These are phyloP conservation scores for Xylogone sp. DNA, from an alignment of 2,329 filamentous ascomycete genomes.

Conservation along the genomic window DNA sequence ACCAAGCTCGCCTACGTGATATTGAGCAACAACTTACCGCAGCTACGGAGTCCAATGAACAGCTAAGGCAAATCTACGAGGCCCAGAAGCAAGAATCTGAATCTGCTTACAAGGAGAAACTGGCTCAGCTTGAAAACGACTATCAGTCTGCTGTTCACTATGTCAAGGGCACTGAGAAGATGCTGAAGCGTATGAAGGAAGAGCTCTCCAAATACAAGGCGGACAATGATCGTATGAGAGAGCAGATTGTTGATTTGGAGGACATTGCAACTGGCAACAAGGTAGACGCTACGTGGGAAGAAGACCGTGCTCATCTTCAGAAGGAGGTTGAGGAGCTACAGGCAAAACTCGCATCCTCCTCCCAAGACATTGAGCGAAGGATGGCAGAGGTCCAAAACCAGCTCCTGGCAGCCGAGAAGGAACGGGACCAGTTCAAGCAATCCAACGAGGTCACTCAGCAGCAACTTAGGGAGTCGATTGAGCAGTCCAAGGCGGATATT, in stretches of 20 bases:
- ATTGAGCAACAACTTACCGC: conserved; percentile 83
- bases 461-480: conserved; percentile 52
- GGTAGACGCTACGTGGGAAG: conserved; percentile 64
- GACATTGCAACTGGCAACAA: conserved; percentile 44
- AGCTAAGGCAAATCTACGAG: conserved; percentile 75
- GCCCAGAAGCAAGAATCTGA: conserved; percentile 83
- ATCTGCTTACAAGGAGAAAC: conserved; percentile 83
- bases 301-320: conserved; percentile 65
- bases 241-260: conserved; percentile 69
- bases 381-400: conserved; percentile 67
- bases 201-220: conserved; percentile 90
- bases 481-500: conserved; percentile 63
- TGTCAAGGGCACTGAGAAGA: conserved; percentile 97
- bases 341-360: conserved; percentile 61
- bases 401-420: conserved; percentile 58
- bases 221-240: conserved; percentile 77
- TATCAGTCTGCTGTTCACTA: conserved; percentile 98
- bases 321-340: conserved; percentile 68
- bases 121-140: conserved; percentile 91
- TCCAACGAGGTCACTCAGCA: conserved; percentile 49
- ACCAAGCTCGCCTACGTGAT: conserved; percentile 74
- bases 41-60: conserved; percentile 76
- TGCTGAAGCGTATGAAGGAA: conserved; percentile 98
- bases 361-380: conserved; percentile 66
- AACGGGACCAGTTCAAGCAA: conserved; percentile 64